Evolutionary conservation across 352 stramenopile species (phyloP), one percentile per base, ranked within the genome.

Genomic region (Phytophthora syringae): DNA sequence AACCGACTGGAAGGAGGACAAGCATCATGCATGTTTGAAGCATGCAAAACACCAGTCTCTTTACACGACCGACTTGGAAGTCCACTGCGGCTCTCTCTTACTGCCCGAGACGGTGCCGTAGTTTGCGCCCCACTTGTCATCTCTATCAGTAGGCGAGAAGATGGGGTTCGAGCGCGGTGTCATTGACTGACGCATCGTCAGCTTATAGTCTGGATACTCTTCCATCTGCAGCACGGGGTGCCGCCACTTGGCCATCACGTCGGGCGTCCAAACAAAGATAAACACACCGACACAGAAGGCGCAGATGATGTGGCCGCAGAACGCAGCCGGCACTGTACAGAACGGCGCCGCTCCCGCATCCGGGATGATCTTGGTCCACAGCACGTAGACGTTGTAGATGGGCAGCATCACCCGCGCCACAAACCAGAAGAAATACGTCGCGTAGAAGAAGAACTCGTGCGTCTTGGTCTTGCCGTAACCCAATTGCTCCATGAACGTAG

Each of bases 231-330:
- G 53, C 22, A 92, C 80, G 0, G 80, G 84, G 21, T 80, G 65
- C 25, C 85, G 64, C 81, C 82, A 93, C 66, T 89, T 89, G 45
- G 82, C 82, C n/a, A 93, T 51, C 53, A 93, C 74, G 32, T 92
- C 87, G 9, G 87, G 87, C 6, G 87, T 95, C 83, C 85, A 93
- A 9, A 93, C 83, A 52, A 93, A 92, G 25, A 93, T 58, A 52
- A 95, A 93, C 1, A 93, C 84, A 18, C 84, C 85, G 24, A 95
- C 73, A 57, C 87, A 95, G 50, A 95, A 95, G 21, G 78, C 73
- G 12, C 79, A 78, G 45, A 95, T 95, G 67, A 95, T 65, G 57
- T 95, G 87, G 55, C 85, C 87, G 50, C 87, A 93, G 24, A 95
- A 61, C 32, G 79, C 77, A 13, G 84, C 74, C 0, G 87, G 87